Base-by-base conservation (phyloP, 331 rosid species). In the Pyrus hybrid region DNA sequence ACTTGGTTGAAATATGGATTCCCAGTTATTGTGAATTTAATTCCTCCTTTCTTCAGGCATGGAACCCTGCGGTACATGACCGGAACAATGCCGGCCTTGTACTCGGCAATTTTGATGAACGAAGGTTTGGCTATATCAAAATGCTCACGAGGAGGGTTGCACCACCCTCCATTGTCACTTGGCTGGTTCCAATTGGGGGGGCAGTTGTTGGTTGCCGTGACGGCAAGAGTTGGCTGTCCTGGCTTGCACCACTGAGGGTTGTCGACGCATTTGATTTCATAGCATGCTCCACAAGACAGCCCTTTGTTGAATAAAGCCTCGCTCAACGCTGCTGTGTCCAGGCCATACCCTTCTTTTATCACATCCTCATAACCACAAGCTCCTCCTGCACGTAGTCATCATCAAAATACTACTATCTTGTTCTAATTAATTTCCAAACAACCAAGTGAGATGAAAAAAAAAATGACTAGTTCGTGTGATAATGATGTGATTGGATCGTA, bases 351-450 rank as follows among this genome's bases (percentile, higher is more conserved):
- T 21, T 87, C 89, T 72, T 85, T 79, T 5, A 77, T 90, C 56
- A 93, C 96, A 68, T 90, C 93, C 3, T 82, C 87, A 26, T 91
- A 93, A 26, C 96, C 98, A 72, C 98, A 93, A 23, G 94, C 97
- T 67, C 94, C 91, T 63, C 97, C 98, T 91, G 71, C 70, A 49
- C 3, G 49, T 5, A 56, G 5, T 5, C 25, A 10, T 23, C 64
- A 12, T 60, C 64, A 60, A 22, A 60, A 60, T 60, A 3, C 49
- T 43, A 43, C 13, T 1, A 43, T 43, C 14, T 43, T 43, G 49
- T 43, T 41, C 16, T 41, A 41, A 41, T 41, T 11, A 11, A 41
- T 41, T 41, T 41, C 47, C 5, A 11, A 41, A 10, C 5, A 41
- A 11, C 5, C 14, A 11, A 11, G 47, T 41, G 14, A 41, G 47